These are phyloP conservation scores for Mycena albidolilacea DNA, from an alignment of 768 basidiomycete species.

Conservation along the genomic window DNA sequence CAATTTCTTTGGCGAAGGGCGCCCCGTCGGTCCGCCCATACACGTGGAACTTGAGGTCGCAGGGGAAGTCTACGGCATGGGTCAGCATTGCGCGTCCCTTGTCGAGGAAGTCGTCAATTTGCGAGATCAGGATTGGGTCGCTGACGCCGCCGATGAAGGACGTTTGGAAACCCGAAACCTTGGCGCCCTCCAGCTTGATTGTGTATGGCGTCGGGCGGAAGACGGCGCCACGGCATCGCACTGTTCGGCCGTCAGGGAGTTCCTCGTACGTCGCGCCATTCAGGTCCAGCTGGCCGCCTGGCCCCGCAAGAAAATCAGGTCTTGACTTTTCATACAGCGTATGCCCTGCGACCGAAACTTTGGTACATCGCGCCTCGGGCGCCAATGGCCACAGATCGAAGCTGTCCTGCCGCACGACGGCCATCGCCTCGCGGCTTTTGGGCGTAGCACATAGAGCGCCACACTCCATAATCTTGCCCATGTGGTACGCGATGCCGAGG, in stretches of 20 bases:
- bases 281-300: neutral
- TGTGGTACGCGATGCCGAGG: neutral
- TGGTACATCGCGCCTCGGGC: neutral
- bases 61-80: neutral
- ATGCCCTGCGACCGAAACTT: neutral
- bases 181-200: neutral
- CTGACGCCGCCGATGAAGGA: neutral
- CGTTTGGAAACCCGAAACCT: neutral
- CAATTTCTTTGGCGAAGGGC: neutral
- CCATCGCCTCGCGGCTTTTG: conserved; percentile 5
- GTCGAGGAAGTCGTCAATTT: neutral
- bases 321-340: neutral
- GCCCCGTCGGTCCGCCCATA: neutral
- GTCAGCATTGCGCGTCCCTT: neutral
- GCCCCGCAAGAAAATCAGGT: neutral
- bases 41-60: neutral
- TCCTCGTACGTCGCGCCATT: neutral
- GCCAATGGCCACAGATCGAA: neutral
- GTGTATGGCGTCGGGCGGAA: neutral
- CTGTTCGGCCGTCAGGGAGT: neutral
- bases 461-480: conserved; percentile 4
- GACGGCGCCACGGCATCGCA: conserved; percentile 1
- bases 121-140: conserved; percentile 4
- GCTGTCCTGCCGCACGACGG: neutral
- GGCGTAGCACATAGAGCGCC: neutral